Percentiles rank a stretch among this genome's conserved stretches.
These are phyloP conservation scores for Populus trichocarpa DNA, from an alignment of 441 rosid genomes.

Conservation along the genomic window DNA sequence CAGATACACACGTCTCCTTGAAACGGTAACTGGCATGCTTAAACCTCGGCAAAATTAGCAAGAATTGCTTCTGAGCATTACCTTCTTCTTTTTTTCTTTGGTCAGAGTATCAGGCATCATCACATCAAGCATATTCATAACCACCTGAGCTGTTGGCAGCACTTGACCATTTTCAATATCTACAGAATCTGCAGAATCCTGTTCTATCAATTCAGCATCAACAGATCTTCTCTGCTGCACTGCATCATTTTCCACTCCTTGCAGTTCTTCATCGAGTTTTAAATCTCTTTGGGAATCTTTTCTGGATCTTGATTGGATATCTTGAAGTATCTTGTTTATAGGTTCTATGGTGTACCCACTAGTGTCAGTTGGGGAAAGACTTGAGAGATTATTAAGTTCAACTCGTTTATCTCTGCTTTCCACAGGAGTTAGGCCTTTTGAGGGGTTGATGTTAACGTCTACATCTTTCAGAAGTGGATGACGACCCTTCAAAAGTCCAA, in stretches of 20 bases:
- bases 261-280: constrained; percentile 27
- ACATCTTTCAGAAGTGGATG: constrained; percentile 94
- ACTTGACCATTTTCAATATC: constrained; percentile 63
- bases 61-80: constrained; percentile 23
- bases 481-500: constrained; percentile 96
- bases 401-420: constrained; percentile 41
- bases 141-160: constrained; percentile 71
- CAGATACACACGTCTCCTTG: not conserved
- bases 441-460: constrained; percentile 74
- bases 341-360: constrained; percentile 45
- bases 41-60: not conserved
- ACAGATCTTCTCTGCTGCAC: constrained; percentile 33
- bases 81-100: constrained; percentile 79
- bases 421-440: constrained; percentile 49
- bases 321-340: constrained; percentile 29
- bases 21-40: not conserved
- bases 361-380: constrained; percentile 35
- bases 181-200: constrained; percentile 33
- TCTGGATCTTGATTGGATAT: constrained; percentile 30
- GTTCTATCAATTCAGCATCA: constrained; percentile 43
- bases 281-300: constrained; percentile 30
- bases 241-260: constrained; percentile 25
- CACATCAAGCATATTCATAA: constrained; percentile 82
- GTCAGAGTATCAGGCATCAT: constrained; percentile 74
- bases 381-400: constrained; percentile 40